A percentile compares a stretch with the other conserved stretches of the same genome.
Evolutionary conservation across 2,329 filamentous ascomycete genomes (phyloP).

Genomic region (Colletotrichum australisinense): DNA sequence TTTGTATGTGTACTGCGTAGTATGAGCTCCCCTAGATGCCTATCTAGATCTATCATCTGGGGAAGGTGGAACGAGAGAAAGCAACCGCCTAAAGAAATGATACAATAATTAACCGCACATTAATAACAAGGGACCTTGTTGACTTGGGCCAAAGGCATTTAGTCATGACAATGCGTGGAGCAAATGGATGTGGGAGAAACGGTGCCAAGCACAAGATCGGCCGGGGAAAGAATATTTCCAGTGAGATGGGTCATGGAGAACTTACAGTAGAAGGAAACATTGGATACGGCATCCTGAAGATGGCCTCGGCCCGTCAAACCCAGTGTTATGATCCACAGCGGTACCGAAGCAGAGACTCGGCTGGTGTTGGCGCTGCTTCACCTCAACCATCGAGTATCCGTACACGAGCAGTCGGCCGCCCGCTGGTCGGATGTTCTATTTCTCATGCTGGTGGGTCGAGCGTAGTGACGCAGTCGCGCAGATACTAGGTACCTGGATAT

Average conservation of each 20-base stretch:
- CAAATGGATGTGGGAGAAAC: slow-evolving; percentile 4
- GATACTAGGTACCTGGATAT: not conserved
- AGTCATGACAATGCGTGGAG: slow-evolving; percentile 1
- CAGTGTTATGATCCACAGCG: slow-evolving; percentile 2
- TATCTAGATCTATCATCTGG: slow-evolving; percentile 1
- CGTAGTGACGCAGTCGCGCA: slow-evolving; percentile 7
- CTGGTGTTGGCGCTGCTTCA: not conserved
- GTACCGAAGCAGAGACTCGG: not conserved
- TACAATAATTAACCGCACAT: too few species aligned
- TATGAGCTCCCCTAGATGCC: not conserved
- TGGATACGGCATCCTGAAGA: not conserved
- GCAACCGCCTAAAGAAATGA: not conserved
- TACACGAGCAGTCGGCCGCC: not conserved
- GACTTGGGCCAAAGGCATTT: not conserved
- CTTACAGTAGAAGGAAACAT: not conserved
- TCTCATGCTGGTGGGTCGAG: not conserved
- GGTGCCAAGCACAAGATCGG: slow-evolving; percentile 7
- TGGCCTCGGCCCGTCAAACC: not conserved
- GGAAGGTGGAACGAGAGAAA: not conserved
- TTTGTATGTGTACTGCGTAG: not conserved
- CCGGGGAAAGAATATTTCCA: not conserved
- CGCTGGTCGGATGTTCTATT: not conserved
- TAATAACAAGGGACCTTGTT: too few species aligned
- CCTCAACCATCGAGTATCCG: not conserved
- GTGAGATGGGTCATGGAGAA: not conserved